Percentiles rank a stretch among this genome's conserved stretches.
Conservation (phyloP, 2,329 filamentous ascomycete genomes). For the Pseudogymnoascus sp. region DNA sequence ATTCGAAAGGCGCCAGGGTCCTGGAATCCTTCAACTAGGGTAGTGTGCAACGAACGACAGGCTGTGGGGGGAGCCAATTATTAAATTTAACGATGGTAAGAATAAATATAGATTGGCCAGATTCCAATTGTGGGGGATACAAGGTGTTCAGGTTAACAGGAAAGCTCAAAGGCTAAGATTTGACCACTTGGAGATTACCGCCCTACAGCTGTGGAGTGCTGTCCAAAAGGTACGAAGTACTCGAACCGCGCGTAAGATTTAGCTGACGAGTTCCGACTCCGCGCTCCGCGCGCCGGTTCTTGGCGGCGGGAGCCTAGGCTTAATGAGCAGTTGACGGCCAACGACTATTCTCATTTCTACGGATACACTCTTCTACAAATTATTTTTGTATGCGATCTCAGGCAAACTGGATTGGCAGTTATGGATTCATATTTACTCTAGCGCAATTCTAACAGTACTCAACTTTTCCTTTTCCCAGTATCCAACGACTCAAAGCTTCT, state of each 20-base stretch:
- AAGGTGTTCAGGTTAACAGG: background rate
- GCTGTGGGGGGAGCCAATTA: background rate
- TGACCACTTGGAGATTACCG: background rate
- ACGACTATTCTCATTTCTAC: background rate
- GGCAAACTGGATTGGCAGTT: background rate
- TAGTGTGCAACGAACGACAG: background rate
- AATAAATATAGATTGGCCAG: background rate
- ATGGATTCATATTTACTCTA: background rate
- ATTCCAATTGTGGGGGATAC: constrained; percentile 6
- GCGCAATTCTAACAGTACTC: background rate
- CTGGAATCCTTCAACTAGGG: background rate
- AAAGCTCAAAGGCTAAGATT: background rate
- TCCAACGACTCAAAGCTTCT: background rate
- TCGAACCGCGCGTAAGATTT: constrained; percentile 8
- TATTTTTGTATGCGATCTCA: background rate
- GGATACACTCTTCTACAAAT: background rate
- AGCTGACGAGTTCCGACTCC: background rate
- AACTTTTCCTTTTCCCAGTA: background rate
- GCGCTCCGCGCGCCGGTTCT: background rate
- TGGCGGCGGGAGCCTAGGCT: background rate
- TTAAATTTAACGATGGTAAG: background rate
- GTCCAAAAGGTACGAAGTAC: constrained; percentile 5
- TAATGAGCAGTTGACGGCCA: background rate
- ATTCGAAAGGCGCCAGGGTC: background rate
- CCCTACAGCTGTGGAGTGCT: constrained; percentile 2